Evolutionary conservation across 306 rosid genomes (phyloP).

Genomic region (Prunus persica): DNA sequence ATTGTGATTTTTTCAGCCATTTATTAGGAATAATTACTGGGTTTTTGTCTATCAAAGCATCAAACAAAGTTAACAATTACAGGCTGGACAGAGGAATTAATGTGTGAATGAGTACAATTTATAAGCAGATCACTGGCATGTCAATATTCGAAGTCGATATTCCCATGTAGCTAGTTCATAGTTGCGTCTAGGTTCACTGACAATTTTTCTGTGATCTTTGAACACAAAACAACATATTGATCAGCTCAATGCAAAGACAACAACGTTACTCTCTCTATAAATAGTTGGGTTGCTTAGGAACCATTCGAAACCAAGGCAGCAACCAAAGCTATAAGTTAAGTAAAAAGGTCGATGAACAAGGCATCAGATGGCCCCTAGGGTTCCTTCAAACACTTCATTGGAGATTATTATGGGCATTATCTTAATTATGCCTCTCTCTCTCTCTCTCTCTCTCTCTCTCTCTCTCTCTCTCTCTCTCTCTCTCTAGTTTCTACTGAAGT

Average conservation of each 20-base stretch:
- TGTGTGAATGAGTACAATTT: no score
- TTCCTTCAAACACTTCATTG: background rate
- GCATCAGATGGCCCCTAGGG: background rate
- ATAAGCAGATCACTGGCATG: background rate
- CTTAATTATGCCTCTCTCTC: background rate
- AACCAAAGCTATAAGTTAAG: background rate
- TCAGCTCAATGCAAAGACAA: background rate
- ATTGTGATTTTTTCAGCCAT: no score
- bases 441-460: no score
- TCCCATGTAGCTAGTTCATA: conserved; percentile 19
- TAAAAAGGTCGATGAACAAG: background rate
- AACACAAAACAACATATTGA: background rate
- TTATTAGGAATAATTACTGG: no score
- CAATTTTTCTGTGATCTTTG: background rate
- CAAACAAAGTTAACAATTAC: no score
- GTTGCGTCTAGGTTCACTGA: conserved; percentile 46
- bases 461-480: background rate
- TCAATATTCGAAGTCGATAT: background rate
- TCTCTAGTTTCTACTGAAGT: background rate
- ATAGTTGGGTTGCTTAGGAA: background rate
- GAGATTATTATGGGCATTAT: background rate
- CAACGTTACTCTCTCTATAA: background rate
- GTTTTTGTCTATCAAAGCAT: no score
- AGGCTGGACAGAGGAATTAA: no score
- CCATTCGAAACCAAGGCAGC: background rate